phyloP scores from a whole-genome alignment of 345 rosid genomes.

The Rhodamnia rubescens region DNA sequence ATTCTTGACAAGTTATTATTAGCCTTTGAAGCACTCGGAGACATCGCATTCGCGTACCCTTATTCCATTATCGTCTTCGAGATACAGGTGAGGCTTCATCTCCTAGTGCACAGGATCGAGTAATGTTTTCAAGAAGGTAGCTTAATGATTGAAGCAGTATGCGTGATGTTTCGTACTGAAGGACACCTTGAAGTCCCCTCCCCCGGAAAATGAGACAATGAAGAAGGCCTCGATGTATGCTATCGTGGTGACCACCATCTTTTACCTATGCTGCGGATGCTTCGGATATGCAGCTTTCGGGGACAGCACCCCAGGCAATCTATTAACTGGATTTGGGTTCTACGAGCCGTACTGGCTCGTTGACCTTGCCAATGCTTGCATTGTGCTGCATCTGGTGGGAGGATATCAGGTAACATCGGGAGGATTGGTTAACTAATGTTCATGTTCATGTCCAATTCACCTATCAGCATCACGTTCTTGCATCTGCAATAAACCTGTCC shows the following conservation, averaged over 20 bases:
- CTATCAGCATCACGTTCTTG: neutral
- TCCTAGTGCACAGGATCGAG: neutral
- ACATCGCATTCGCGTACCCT: conserved; percentile 22
- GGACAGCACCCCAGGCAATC: conserved; percentile 36
- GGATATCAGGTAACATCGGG: conserved; percentile 30
- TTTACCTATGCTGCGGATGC: conserved; percentile 32
- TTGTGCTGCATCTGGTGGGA: conserved; percentile 37
- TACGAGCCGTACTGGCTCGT: conserved; percentile 44
- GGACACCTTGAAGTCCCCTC: conserved; percentile 40
- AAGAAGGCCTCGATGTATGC: conserved; percentile 30
- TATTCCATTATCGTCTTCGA: conserved; percentile 16
- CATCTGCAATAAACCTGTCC: neutral
- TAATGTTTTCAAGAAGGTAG: neutral
- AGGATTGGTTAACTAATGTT: neutral
- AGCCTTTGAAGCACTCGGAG: conserved; percentile 16
- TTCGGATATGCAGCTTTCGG: conserved; percentile 52
- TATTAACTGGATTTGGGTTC: conserved; percentile 42
- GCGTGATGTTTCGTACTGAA: conserved; percentile 3
- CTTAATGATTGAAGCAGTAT: neutral
- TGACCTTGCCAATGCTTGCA: conserved; percentile 37
- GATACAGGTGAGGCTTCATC: conserved; percentile 18
- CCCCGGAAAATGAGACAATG: conserved; percentile 34
- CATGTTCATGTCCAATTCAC: neutral
- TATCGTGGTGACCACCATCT: conserved; percentile 13
- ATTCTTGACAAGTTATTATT: conserved; percentile 3